phyloP scores from a whole-genome alignment of 768 basidiomycete species.

The Phanerodontia chrysosporium region DNA sequence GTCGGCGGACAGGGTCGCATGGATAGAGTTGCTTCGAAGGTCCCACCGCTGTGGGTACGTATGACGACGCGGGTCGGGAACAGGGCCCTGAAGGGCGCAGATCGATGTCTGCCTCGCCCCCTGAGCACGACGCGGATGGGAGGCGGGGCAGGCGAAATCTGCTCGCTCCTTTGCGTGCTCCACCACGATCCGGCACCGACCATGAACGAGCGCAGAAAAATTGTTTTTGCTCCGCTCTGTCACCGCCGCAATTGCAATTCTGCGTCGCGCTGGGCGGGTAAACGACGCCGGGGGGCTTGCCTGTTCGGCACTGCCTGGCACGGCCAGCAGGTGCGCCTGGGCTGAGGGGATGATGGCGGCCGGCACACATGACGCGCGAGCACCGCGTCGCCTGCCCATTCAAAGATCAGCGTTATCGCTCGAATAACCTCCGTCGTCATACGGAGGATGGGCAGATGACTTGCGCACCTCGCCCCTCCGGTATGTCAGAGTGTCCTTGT shows the following conservation, averaged over 20 bases:
- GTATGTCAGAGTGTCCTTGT: background rate
- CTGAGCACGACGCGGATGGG: background rate
- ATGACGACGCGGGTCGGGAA: background rate
- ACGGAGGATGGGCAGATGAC: background rate
- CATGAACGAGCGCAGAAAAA: too few relatives aligned
- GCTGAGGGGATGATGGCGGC: background rate
- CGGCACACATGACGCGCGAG: background rate
- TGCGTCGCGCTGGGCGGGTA: background rate
- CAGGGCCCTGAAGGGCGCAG: background rate
- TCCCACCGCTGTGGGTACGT: background rate
- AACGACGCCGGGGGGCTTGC: background rate
- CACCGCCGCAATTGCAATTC: background rate
- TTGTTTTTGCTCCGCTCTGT: background rate
- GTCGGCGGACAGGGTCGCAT: background rate
- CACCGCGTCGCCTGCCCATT: background rate
- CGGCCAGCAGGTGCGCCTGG: background rate
- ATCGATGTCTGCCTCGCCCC: background rate
- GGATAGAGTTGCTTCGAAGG: background rate
- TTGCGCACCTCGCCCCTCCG: background rate
- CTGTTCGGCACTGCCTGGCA: background rate
- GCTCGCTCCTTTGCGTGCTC: background rate
- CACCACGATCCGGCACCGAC: background rate
- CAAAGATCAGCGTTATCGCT: background rate
- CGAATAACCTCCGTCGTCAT: background rate
- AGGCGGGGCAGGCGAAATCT: background rate